Conservation (phyloP, 495 filamentous ascomycete genomes). For the Polyplosphaeria fusca region DNA sequence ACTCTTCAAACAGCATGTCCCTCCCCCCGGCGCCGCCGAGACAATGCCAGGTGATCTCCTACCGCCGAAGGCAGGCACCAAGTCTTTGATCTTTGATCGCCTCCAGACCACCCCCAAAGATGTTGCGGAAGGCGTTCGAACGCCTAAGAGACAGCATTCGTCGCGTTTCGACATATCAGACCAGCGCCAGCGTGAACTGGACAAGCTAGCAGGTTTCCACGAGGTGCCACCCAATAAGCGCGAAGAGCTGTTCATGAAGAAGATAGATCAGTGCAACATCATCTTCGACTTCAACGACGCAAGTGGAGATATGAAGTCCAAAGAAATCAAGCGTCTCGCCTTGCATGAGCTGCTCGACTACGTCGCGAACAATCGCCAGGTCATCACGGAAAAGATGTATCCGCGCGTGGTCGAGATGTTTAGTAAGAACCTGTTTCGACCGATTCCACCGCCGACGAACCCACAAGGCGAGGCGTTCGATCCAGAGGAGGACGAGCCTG, state of each 20-base stretch:
- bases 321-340: conserved; percentile 97
- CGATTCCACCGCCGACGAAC: conserved; percentile 94
- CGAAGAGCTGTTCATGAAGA: conserved; percentile 99
- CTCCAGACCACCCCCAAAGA: conserved; percentile 93
- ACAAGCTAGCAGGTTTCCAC: conserved; percentile 98
- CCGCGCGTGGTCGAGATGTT: conserved; percentile 99
- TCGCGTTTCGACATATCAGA: conserved; percentile 98
- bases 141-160: conserved; percentile 93
- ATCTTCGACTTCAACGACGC: conserved; percentile 99
- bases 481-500: conserved; percentile 96
- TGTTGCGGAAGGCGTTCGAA: conserved; percentile 89
- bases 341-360: conserved; percentile 97
- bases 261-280: conserved; percentile 99
- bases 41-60: conserved; percentile 98
- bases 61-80: conserved; percentile 80
- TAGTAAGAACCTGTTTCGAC: conserved; percentile 95
- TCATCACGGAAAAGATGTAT: conserved; percentile 99
- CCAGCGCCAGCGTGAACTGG: conserved; percentile 82
- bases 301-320: conserved; percentile 98
- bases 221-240: conserved; percentile 92
- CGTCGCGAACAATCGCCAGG: conserved; percentile 95
- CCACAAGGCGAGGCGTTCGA: conserved; percentile 98
- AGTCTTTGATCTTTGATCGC: conserved; percentile 85
- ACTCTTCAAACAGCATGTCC: conserved; percentile 67
- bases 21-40: conserved; percentile 89